Evolutionary conservation across 2,329 filamentous ascomycete species (phyloP).

Genomic region (Didymella sp.): DNA sequence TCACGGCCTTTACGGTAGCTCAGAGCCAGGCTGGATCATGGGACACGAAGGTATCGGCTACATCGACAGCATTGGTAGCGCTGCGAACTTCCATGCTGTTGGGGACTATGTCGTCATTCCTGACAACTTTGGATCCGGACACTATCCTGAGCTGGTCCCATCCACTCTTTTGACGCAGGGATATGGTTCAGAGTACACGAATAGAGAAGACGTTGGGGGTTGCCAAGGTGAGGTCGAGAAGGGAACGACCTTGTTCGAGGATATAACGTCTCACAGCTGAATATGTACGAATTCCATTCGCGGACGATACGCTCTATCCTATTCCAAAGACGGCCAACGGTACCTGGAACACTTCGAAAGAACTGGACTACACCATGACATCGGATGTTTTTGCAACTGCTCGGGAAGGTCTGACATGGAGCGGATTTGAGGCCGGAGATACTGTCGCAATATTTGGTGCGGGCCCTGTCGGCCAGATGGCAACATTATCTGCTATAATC

Average conservation of each 20-base stretch:
- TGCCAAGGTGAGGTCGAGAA: too few relatives aligned
- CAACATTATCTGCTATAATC: slow-evolving; percentile 44
- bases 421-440: slow-evolving; percentile 36
- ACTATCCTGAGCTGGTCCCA: background rate
- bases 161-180: too few relatives aligned
- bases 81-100: slow-evolving; percentile 74
- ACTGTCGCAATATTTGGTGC: slow-evolving; percentile 48
- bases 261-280: slow-evolving; percentile 15
- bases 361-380: slow-evolving; percentile 38
- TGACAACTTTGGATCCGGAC: slow-evolving; percentile 16
- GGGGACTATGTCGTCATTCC: slow-evolving; percentile 65
- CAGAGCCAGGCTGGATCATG: slow-evolving; percentile 80
- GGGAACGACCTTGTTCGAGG: too few relatives aligned
- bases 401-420: slow-evolving; percentile 29
- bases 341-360: background rate
- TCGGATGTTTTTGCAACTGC: slow-evolving; percentile 41
- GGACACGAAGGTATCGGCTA: slow-evolving; percentile 88
- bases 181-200: too few relatives aligned
- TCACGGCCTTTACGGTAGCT: slow-evolving; percentile 74
- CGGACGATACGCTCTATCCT: slow-evolving; percentile 13
- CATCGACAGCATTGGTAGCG: slow-evolving; percentile 77
- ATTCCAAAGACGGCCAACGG: slow-evolving; percentile 18
- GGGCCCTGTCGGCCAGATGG: slow-evolving; percentile 34
- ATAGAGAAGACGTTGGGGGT: too few relatives aligned
- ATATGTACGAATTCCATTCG: slow-evolving; percentile 25